A percentile compares a stretch with the other conserved stretches of the same genome.
Conservation (phyloP, 2,329 filamentous ascomycete genomes). For the Venturia effusa region DNA sequence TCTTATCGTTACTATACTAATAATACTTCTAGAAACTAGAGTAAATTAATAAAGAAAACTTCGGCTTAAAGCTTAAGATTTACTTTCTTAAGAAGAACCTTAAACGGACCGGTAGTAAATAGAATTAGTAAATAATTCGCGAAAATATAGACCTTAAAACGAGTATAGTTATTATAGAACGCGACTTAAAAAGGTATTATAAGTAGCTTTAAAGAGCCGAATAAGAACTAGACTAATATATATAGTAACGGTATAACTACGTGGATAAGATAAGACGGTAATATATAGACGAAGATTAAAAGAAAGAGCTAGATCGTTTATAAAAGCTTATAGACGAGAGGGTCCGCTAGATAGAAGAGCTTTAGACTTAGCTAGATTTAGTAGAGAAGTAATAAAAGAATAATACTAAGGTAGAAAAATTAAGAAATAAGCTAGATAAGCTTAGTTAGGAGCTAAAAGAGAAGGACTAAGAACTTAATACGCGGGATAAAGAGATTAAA, state of each 20-base stretch:
- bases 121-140: conserved; percentile 77
- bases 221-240: conserved; percentile 74
- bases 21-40: conserved; percentile 55
- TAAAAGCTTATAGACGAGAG: conserved; percentile 34
- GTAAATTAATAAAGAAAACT: conserved; percentile 96
- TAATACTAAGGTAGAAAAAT: conserved; percentile 12
- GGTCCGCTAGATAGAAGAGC: conserved; percentile 23
- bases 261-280: conserved; percentile 71
- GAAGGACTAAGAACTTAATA: conserved; percentile 25
- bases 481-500: conserved; percentile 27
- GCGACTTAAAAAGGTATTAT: conserved; percentile 75
- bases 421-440: conserved; percentile 24
- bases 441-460: conserved; percentile 23
- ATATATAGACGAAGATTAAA: conserved; percentile 60
- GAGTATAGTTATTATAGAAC: conserved; percentile 78
- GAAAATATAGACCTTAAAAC: conserved; percentile 97
- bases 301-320: conserved; percentile 45
- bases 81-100: conserved; percentile 91
- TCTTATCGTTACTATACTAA: not conserved
- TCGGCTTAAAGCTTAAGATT: conserved; percentile 91
- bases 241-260: conserved; percentile 69
- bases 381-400: not conserved
- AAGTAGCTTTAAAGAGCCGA: conserved; percentile 77
- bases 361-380: conserved; percentile 16
- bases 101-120: conserved; percentile 75